phyloP scores from a whole-genome alignment of 192 early-diverging fungal genomes.

The Podila verticillata region DNA sequence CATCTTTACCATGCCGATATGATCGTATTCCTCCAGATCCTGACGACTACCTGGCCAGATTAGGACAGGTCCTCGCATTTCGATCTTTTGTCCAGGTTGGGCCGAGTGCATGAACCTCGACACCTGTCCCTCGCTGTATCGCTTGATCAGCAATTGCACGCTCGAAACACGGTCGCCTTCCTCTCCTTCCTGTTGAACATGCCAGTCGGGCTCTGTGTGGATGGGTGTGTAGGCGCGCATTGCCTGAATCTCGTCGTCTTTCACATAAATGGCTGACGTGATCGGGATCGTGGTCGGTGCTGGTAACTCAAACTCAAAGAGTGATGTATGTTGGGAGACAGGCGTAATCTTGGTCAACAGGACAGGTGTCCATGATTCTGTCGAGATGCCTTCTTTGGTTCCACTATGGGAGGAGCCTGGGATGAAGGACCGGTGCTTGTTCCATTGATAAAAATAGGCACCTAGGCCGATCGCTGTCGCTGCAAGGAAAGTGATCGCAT shows the following conservation, averaged over 20 bases:
- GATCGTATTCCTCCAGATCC: slow-evolving; percentile 50
- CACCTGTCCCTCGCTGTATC: slow-evolving; percentile 69
- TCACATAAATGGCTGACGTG: slow-evolving; percentile 70
- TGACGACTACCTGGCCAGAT: slow-evolving; percentile 56
- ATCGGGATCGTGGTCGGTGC: slow-evolving; percentile 57
- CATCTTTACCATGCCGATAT: slow-evolving; percentile 64
- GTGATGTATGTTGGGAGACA: slow-evolving; percentile 60
- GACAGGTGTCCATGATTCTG: slow-evolving; percentile 58
- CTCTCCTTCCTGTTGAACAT: slow-evolving; percentile 11
- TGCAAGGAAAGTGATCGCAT: background rate
- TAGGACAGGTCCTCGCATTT: slow-evolving; percentile 72
- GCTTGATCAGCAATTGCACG: slow-evolving; percentile 74
- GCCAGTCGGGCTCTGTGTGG: slow-evolving; percentile 54
- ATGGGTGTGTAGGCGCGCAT: slow-evolving; percentile 78
- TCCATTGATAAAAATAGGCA: background rate
- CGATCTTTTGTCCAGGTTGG: slow-evolving; percentile 61
- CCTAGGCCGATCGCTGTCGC: background rate
- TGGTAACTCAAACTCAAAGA: slow-evolving; percentile 66
- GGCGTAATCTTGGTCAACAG: slow-evolving; percentile 54
- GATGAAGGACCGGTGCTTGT: background rate
- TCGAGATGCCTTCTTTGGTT: slow-evolving; percentile 27
- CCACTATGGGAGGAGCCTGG: slow-evolving; percentile 28
- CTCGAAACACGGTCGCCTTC: no score
- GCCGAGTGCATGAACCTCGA: slow-evolving; percentile 68
- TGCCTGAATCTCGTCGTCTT: slow-evolving; percentile 76